Evolutionary conservation across 2,329 filamentous ascomycete genomes (phyloP), one percentile per base, ranked within the genome.

Genomic region (Pseudogymnoascus pannorum): DNA sequence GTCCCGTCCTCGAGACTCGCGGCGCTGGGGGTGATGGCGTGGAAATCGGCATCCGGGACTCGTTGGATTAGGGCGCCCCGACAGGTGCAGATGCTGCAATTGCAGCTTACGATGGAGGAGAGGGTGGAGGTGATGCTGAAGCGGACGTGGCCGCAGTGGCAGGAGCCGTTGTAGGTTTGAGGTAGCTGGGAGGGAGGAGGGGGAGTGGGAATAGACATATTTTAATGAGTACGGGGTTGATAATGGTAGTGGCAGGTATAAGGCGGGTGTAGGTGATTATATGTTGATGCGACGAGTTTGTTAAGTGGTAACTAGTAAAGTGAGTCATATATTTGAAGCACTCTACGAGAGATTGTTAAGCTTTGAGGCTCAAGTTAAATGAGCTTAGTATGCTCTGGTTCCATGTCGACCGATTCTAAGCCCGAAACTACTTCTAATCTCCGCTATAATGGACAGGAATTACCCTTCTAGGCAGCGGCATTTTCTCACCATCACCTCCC

Each of bases 81-180:
- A 1, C 40, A 12, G 40, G 14, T 14, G 40, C 40, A 44, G 40
- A 44, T 44, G 40, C 40, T 44, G 40, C 40, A 44, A 20, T 44
- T 14, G 40, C 40, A 44, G 40, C 40, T 44, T 18, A 44, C 40
- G 40, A 44, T 5, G 40, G 14, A 11, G 20, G 40, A 12, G 40
- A 44, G 40, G 40, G 40, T 3, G 20, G 40, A 24, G 40, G 51
- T 57, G 51, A 57, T 18, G 29, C 9, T 16, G 51, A 33, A 57
- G 51, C 51, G 51, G 29, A 57, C 18, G 29, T 31, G 26, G 51
- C 51, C 24, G 22, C 51, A 57, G 22, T 57, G 51, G 51, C 51
- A 57, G 51, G 26, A 20, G 51, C 51, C 51, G 16, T 8, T 57
- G 24, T 57, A 9, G 29, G 51, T 57, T 44, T 44, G 40, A 20